These are phyloP conservation scores for Austroboletus eburneus DNA, from an alignment of 768 basidiomycete species.

Conservation along the genomic window DNA sequence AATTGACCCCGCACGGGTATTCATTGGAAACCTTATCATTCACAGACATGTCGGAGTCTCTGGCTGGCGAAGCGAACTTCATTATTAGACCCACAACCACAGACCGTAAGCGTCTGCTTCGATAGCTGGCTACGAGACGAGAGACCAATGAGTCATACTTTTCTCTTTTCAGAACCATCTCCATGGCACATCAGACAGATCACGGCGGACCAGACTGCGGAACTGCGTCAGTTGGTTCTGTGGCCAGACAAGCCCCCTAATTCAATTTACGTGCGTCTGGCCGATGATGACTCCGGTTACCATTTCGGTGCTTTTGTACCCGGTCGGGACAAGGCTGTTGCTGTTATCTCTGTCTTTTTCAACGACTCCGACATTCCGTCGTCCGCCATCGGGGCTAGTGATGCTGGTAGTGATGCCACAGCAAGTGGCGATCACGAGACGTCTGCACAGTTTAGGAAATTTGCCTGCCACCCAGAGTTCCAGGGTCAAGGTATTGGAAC, in stretches of 20 bases:
- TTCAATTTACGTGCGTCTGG: conserved; percentile 46
- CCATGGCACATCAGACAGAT: conserved; percentile 30
- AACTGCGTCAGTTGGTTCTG: conserved; percentile 52
- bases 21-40: conserved; percentile 2
- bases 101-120: too few relatives aligned
- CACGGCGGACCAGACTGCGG: conserved; percentile 40
- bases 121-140: too few relatives aligned
- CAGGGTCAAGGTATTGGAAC: conserved; percentile 55
- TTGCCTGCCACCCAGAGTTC: conserved; percentile 49
- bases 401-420: conserved; percentile 1
- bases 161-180: conserved; percentile 5
- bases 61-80: conserved; percentile 3
- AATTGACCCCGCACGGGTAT: not conserved
- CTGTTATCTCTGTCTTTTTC: conserved; percentile 55
- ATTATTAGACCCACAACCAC: not conserved
- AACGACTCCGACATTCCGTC: conserved; percentile 34
- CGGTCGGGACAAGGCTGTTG: conserved; percentile 35
- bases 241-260: conserved; percentile 51
- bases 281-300: conserved; percentile 47
- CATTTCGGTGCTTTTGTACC: conserved; percentile 57
- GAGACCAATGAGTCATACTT: not conserved
- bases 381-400: conserved; percentile 13
- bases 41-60: conserved; percentile 3
- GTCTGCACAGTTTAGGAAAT: conserved; percentile 53
- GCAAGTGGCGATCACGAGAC: conserved; percentile 1